Evolutionary conservation across 352 stramenopile genomes (phyloP).

Genomic region (Phytopythium litorale): DNA sequence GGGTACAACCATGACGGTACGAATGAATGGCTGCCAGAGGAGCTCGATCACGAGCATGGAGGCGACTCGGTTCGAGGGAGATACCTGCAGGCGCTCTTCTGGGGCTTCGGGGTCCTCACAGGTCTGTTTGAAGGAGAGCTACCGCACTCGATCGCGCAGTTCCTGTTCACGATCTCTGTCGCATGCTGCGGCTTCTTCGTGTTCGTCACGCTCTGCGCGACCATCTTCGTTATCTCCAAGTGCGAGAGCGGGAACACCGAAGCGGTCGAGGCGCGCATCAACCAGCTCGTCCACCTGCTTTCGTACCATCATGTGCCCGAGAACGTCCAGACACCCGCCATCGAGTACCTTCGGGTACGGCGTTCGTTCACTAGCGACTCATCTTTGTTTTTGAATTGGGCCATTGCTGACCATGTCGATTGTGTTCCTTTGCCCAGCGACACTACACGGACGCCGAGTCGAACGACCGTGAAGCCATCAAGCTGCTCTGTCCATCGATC

Average conservation of each 20-base stretch:
- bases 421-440: conserved; percentile 21
- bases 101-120: conserved; percentile 60
- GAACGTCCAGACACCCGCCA: conserved; percentile 44
- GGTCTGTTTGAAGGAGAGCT: conserved; percentile 71
- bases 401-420: neutral
- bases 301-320: conserved; percentile 64
- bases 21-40: conserved; percentile 49
- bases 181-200: conserved; percentile 62
- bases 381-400: neutral
- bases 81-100: conserved; percentile 59
- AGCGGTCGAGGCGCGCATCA: conserved; percentile 55
- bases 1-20: conserved; percentile 39
- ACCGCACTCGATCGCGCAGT: conserved; percentile 38
- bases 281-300: conserved; percentile 69
- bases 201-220: conserved; percentile 66
- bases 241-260: conserved; percentile 65
- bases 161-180: conserved; percentile 66
- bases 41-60: conserved; percentile 18
- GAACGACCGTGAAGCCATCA: conserved; percentile 67
- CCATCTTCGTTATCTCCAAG: conserved; percentile 80
- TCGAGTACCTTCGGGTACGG: conserved; percentile 61
- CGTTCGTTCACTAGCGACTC: neutral
- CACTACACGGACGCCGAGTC: conserved; percentile 69
- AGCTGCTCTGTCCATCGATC: conserved; percentile 66
- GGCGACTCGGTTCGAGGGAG: conserved; percentile 14